These are phyloP conservation scores for Candida quercuum DNA, from an alignment of 805 yeast genomes.

Conservation along the genomic window DNA sequence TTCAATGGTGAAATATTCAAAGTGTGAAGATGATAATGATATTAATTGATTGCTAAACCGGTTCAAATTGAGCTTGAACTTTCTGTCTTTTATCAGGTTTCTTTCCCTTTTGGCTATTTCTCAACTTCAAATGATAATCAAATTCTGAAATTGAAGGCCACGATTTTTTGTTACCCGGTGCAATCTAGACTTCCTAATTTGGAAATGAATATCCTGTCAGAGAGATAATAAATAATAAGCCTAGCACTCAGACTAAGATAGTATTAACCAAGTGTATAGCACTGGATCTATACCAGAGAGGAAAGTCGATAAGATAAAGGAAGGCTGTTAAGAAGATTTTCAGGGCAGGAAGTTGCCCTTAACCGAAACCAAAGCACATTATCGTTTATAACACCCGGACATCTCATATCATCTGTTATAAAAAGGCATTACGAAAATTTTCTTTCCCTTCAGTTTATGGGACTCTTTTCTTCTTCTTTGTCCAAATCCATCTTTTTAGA, in stretches of 20 bases:
- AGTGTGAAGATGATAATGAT: background rate
- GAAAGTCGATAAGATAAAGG: too few species aligned
- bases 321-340: too few species aligned
- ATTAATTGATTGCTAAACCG: too few species aligned
- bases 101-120: background rate
- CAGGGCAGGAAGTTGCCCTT: too few species aligned
- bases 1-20: background rate
- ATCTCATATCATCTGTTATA: background rate
- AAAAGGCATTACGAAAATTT: conserved; percentile 5
- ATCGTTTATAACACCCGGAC: conserved; percentile 1
- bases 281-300: too few species aligned
- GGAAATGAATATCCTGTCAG: conserved; percentile 5
- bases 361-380: too few species aligned
- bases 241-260: too few species aligned
- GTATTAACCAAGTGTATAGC: too few species aligned
- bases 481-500: conserved; percentile 68
- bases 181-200: conserved; percentile 7
- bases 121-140: background rate
- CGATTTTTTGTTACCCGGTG: background rate
- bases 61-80: background rate
- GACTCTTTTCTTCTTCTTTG: conserved; percentile 37
- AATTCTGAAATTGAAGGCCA: background rate
- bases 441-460: background rate
- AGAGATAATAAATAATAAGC: too few species aligned
- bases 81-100: background rate